Base-by-base conservation (phyloP, 345 rosid species). In the Murraya koenigii region DNA sequence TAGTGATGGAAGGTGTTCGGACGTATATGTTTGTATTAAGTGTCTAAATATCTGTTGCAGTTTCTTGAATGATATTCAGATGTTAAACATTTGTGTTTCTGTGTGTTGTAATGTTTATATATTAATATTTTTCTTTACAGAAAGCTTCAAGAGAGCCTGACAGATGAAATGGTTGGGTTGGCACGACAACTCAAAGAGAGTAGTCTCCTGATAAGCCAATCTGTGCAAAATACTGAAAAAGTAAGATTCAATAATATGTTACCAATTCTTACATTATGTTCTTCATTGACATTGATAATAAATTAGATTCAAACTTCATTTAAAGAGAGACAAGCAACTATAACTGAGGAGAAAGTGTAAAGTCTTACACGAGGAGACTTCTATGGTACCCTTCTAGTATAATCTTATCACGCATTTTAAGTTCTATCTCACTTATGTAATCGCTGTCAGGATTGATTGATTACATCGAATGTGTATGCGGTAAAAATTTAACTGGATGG, bases 81-180 rank as follows among this genome's bases (percentile, higher is more conserved):
- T 28, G 25, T 54, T 25, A 56, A 59, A 17, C 19, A 5, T 36
- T 15, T 38, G 32, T 30, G 32, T 59, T 59, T 25, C 39, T 39
- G 44, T 39, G 44, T 60, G 19, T 61, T 59, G 8, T 39, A 11
- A 71, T 55, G 17, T 19, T 49, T 19, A 60, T 25, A 13, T 22
- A 17, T 28, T 60, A 39, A 73, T 25, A 36, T 70, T 10, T 47
- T 47, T 36, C 35, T 55, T 44, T 25, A 66, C 90, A 92, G 94
- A 79, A 85, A 88, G 83, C 89, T 93, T 81, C 98, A 95, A 65
- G 97, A 95, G 39, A 91, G 89, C 79, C 83, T 95, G 74, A 92
- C 97, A 0, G 97, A 92, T 87, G 99, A 93, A 84, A 95, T 95
- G 98, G 99, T 93, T 39, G 96, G 80, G 67, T 87, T 95, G 83